Percentiles rank a stretch among this genome's conserved stretches.
Conservation (phyloP, 2,329 filamentous ascomycete species). For the Neonectria ditissima region DNA sequence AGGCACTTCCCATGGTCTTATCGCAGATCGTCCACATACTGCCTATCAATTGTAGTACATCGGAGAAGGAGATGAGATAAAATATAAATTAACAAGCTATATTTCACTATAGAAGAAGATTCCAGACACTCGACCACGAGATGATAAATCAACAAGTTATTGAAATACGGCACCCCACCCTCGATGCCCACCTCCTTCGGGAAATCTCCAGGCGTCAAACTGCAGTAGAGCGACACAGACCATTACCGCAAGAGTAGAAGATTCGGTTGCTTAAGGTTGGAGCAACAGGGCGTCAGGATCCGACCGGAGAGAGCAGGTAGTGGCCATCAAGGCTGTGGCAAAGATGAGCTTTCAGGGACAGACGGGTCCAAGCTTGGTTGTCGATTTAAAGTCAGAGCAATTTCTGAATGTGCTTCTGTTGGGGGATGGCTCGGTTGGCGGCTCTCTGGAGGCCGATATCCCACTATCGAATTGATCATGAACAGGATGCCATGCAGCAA, state of each 20-base stretch:
- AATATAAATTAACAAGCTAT: neutral
- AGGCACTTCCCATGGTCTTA: too few species aligned
- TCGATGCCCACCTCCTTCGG: neutral
- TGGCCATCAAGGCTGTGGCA: constrained; percentile 8
- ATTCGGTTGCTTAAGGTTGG: neutral
- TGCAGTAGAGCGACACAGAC: too few species aligned
- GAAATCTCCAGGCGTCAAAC: too few species aligned
- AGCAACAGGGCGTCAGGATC: neutral
- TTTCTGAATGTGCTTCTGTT: too few species aligned
- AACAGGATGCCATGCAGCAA: constrained; percentile 3
- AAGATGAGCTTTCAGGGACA: neutral
- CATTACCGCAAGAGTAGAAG: neutral
- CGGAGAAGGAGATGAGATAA: too few species aligned
- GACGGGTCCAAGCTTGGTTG: constrained; percentile 8
- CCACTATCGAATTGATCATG: constrained; percentile 17
- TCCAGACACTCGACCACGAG: neutral
- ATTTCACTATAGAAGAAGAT: neutral
- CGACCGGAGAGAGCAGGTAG: neutral
- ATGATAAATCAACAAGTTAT: neutral
- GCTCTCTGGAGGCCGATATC: constrained; percentile 4
- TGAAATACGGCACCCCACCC: neutral
- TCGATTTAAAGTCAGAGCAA: constrained; percentile 3
- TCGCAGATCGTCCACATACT: too few species aligned
- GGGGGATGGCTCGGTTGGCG: neutral
- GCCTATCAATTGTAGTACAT: too few species aligned